Evolutionary conservation across 208 protist genomes (phyloP).

Genomic region (Crithidia expoeki): DNA sequence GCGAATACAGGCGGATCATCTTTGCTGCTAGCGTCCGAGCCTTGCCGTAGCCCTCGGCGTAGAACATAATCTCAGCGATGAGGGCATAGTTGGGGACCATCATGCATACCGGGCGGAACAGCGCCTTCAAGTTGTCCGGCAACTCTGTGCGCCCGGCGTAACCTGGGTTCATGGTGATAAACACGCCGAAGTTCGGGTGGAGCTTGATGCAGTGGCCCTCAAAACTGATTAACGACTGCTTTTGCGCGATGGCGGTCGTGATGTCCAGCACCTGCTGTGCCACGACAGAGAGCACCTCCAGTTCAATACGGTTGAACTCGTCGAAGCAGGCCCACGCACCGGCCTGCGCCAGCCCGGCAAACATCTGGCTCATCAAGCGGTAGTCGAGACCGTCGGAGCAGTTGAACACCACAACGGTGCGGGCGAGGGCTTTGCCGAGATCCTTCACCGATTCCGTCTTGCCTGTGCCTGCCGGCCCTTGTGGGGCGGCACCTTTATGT

Average conservation of each 20-base stretch:
- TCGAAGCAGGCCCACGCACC: constrained; percentile 99
- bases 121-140: constrained; percentile 97
- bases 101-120: constrained; percentile 97
- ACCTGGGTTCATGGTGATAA: constrained; percentile 98
- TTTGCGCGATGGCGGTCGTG: constrained; percentile 87
- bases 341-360: constrained; percentile 93
- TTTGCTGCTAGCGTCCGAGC: constrained; percentile 91
- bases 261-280: constrained; percentile 96
- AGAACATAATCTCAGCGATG: constrained; percentile 97
- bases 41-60: constrained; percentile 96
- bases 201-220: constrained; percentile 93
- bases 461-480: constrained; percentile 96
- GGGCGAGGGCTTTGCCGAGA: constrained; percentile 89
- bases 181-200: constrained; percentile 94
- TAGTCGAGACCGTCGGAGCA: constrained; percentile 96
- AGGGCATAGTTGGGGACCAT: constrained; percentile 97
- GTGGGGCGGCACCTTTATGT: constrained; percentile 92
- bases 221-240: constrained; percentile 83
- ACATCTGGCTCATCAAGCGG: constrained; percentile 95
- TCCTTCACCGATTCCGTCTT: constrained; percentile 98
- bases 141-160: constrained; percentile 97
- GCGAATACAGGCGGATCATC: constrained; percentile 95
- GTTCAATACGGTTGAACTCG: constrained; percentile 99
- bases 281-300: constrained; percentile 97
- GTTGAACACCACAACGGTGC: constrained; percentile 95